phyloP scores from a whole-genome alignment of 805 yeast genomes.

The Tetrapisispora namnaoensis region DNA sequence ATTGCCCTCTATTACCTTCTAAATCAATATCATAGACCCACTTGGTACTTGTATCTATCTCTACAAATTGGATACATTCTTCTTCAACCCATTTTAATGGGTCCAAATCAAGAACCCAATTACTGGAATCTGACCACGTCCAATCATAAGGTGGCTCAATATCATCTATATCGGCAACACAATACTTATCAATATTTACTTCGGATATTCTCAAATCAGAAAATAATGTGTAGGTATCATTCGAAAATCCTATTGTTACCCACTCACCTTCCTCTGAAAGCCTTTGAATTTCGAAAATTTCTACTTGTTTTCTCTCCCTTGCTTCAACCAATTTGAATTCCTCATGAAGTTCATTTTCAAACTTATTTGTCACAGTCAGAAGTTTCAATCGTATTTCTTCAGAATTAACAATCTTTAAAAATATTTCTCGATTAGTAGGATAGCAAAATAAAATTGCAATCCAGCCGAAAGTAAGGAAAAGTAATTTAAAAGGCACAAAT shows the following conservation, averaged over 20 bases:
- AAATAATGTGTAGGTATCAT: constrained; percentile 44
- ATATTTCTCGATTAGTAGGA: constrained; percentile 41
- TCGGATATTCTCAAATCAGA: constrained; percentile 32
- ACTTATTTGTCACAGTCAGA: constrained; percentile 38
- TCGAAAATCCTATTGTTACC: constrained; percentile 52
- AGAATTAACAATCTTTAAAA: constrained; percentile 42
- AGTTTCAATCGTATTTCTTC: constrained; percentile 55
- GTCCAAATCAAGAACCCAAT: constrained; percentile 60
- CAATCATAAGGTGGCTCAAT: constrained; percentile 53
- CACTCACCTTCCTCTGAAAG: constrained; percentile 43
- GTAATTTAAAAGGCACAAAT: constrained; percentile 31
- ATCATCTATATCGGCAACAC: constrained; percentile 20
- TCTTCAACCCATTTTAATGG: constrained; percentile 55
- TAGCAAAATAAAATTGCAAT: constrained; percentile 34
- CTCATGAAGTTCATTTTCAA: constrained; percentile 36
- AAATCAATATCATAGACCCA: constrained; percentile 67
- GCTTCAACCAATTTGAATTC: constrained; percentile 34
- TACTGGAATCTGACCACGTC: constrained; percentile 35
- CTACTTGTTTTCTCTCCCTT: constrained; percentile 42
- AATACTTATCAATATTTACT: constrained; percentile 11
- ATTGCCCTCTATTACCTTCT: constrained; percentile 28
- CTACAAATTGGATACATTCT: constrained; percentile 44
- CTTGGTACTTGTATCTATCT: constrained; percentile 63
- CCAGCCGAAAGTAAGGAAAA: constrained; percentile 43
- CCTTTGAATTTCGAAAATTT: constrained; percentile 59